A percentile compares a stretch with the other conserved stretches of the same genome.
Evolutionary conservation across 108 stramenopile genomes (phyloP).

Genomic region (Bacterosira constricta): DNA sequence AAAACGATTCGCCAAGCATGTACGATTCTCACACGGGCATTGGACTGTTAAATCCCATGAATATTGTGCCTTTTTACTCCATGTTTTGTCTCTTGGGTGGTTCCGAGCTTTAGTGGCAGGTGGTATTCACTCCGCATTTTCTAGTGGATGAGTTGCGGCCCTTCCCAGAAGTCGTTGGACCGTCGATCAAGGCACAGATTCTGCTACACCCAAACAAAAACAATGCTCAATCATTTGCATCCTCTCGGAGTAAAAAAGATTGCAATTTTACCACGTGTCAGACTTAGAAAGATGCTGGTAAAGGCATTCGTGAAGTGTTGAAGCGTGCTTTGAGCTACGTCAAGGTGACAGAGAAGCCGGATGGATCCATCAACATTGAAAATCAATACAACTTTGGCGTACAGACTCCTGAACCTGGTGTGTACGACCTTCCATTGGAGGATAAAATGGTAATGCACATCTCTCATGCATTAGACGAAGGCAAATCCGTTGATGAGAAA

Average conservation of each 20-base stretch:
- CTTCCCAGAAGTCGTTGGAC: conserved; percentile 61
- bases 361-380: conserved; percentile 59
- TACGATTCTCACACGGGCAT: conserved; percentile 60
- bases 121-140: conserved; percentile 62
- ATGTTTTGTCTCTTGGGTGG: conserved; percentile 50
- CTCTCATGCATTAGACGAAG: conserved; percentile 61
- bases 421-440: conserved; percentile 56
- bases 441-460: conserved; percentile 67
- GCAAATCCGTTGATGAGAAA: conserved; percentile 51
- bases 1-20: conserved; percentile 53
- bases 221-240: conserved; percentile 43
- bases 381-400: conserved; percentile 68
- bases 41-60: conserved; percentile 58
- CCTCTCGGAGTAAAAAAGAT: conserved; percentile 38
- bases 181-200: conserved; percentile 64
- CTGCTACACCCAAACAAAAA: conserved; percentile 44
- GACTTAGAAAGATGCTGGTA: conserved; percentile 65
- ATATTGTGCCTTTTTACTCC: conserved; percentile 55
- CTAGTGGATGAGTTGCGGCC: conserved; percentile 59
- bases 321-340: conserved; percentile 58
- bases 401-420: conserved; percentile 59
- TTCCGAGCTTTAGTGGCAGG: conserved; percentile 57
- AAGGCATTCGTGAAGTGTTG: conserved; percentile 58
- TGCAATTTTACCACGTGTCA: conserved; percentile 62
- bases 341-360: conserved; percentile 51